Evolutionary conservation across 805 yeast genomes (phyloP), one percentile per base, ranked within the genome.

Genomic region (Ogataea saltuana): DNA sequence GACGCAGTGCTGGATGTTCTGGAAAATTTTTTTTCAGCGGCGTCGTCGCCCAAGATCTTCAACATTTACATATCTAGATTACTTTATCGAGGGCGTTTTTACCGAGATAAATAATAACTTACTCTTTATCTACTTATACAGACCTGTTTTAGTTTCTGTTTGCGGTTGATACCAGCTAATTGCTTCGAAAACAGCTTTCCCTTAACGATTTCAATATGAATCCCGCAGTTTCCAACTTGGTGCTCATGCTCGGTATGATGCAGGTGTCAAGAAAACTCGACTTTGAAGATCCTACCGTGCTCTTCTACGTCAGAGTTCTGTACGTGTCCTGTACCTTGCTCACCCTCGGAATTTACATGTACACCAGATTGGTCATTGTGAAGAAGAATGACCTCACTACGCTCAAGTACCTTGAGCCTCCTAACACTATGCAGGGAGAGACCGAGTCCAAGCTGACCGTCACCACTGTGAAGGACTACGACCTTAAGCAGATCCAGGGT

Each of bases 391-490:
- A 91, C 67, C 74, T 90, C 66, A 88, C 96, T 58, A 88, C 96
- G 21, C 68, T 93, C 69, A 93, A 93, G 70, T 93, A 83, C 69
- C 87, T 89, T 42, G 85, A 86, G 64, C 88, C 96, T 30, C 85
- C 93, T 54, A 80, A 81, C 64, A 72, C 95, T 22, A 67, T 91
- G 76, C 68, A 81, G 44, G 95, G 95, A 46, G 83, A 81, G 63
- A 65, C 83, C 46, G 89, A 81, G 61, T 72, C 78, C 49, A 80
- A 79, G 67, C 76, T 89, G 48, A 85, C 86, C 50, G 87, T 91
- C 53, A 88, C 97, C 54, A 91, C 98, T 41, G 88, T 89, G 53
- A 88, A 81, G 74, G 97, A 93, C 58, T 93, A 93, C 74, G 99
- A 93, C 69, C 78, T 90, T 65, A 76, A 81, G 63, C 97, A 91